Conservation (phyloP, 2,329 filamentous ascomycete species). For the Cryphonectria radicalis region DNA sequence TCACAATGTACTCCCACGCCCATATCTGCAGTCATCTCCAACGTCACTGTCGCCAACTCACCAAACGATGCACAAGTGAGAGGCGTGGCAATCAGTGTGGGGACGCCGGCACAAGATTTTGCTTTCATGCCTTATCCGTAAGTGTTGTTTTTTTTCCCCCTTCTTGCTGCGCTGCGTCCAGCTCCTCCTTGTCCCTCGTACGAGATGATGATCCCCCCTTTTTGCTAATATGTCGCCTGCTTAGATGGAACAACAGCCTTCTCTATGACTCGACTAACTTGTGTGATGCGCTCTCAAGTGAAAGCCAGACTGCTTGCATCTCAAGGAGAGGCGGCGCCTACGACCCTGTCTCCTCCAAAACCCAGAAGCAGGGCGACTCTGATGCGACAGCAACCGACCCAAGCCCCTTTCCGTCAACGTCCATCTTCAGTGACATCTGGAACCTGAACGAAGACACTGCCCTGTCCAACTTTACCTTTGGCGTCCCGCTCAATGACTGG, state of each 20-base stretch:
- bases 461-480: constrained; percentile 31
- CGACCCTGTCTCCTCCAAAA: constrained; percentile 2
- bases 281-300: constrained; percentile 2
- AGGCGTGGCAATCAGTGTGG: constrained; percentile 15
- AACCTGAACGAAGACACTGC: constrained; percentile 29
- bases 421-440: constrained; percentile 10
- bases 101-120: constrained; percentile 11
- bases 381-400: neutral
- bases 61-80: constrained; percentile 6
- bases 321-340: constrained; percentile 19
- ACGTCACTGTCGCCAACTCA: constrained; percentile 15
- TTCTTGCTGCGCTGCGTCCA: too few species aligned
- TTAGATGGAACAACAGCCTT: constrained; percentile 11
- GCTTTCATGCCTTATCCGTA: constrained; percentile 17
- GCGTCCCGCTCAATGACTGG: constrained; percentile 33
- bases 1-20: constrained; percentile 5
- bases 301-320: constrained; percentile 7
- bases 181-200: too few species aligned
- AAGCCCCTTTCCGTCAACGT: constrained; percentile 7
- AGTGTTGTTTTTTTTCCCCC: neutral
- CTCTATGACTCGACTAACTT: constrained; percentile 7
- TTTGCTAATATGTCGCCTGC: neutral
- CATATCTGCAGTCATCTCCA: constrained; percentile 7
- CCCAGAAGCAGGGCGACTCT: neutral
- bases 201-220: too few species aligned